These are phyloP conservation scores for Dorcoceras hygrometricum DNA, from an alignment of 257 asterid species.

Conservation along the genomic window DNA sequence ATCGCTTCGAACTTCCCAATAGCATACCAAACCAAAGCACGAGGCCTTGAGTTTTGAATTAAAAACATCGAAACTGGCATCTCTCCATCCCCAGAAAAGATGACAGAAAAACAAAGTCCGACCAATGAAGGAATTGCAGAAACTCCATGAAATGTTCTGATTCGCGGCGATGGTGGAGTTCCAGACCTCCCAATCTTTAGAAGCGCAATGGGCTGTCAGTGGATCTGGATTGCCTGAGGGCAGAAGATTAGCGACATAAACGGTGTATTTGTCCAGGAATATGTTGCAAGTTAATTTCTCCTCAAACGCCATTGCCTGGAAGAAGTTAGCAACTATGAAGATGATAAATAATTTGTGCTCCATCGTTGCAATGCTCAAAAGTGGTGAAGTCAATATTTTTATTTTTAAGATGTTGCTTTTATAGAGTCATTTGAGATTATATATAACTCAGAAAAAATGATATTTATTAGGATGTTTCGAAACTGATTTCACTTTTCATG, in stretches of 20 bases:
- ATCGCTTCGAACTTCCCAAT: neutral
- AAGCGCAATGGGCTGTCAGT: neutral
- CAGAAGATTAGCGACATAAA: neutral
- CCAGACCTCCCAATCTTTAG: neutral
- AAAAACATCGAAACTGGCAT: neutral
- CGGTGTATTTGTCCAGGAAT: neutral
- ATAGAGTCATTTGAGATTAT: too few relatives aligned
- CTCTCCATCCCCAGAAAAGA: conserved; percentile 8
- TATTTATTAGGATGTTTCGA: too few relatives aligned
- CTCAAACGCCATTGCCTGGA: neutral
- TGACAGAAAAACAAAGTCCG: conserved; percentile 16
- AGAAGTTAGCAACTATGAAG: neutral
- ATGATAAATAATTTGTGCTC: neutral
- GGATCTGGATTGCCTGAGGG: neutral
- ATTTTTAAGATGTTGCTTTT: too few relatives aligned
- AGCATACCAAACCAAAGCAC: neutral
- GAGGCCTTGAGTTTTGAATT: too few relatives aligned
- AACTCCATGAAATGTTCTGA: neutral
- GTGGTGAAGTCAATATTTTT: too few relatives aligned
- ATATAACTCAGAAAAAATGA: too few relatives aligned
- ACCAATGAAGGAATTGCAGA: neutral
- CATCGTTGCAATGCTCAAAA: neutral
- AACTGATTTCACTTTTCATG: too few relatives aligned
- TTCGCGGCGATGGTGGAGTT: neutral
- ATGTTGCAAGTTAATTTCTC: neutral